Base-by-base conservation (phyloP, 768 basidiomycete genomes). In the Nidularia sp. region DNA sequence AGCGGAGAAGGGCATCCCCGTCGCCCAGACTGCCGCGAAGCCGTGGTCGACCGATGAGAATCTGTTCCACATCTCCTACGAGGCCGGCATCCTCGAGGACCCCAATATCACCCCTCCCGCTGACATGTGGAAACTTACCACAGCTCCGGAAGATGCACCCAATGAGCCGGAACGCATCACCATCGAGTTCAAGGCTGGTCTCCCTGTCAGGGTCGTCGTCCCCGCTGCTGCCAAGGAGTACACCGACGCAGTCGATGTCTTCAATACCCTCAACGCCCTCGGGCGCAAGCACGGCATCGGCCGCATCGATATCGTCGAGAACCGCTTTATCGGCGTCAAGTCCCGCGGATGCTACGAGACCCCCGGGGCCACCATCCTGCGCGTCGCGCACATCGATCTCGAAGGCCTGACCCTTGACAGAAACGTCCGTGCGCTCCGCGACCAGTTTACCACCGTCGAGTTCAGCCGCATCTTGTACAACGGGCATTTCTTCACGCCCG, bases 31-130 rank as follows among this genome's bases (percentile, higher is more conserved):
- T 45, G 81, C 90, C 8, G 81, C 95, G 51, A 98, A 98, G 74
- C 96, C 97, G 35, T 99, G 97, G 97, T 98, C 96, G 2, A 99
- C 97, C 5, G 96, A 99, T 68, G 97, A 98, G 75, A 99, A 98
- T 75, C 80, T 99, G 46, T 98, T 96, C 86, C 97, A 99, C 77
- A 99, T 98, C 72, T 98, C 97, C 13, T 99, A 98, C 74, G 97
- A 99, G 71, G 96, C 97, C 8, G 97, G 96, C 44, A 98, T 99
- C 68, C 85, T 99, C 57, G 97, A 99, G 70, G 90, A 98, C 66
- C 97, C 97, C 57, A 84, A 96, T 77, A 85, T 76, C 54, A 98
- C 93, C 4, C 97, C 97, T 49, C 96, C 96, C 13, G 66, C 69
- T 9, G 96, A 98, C 78, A 99, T 99, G 97, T 99, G 97, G 97